phyloP scores from a whole-genome alignment of 2,329 filamentous ascomycete species.

The Colletotrichum sojae region DNA sequence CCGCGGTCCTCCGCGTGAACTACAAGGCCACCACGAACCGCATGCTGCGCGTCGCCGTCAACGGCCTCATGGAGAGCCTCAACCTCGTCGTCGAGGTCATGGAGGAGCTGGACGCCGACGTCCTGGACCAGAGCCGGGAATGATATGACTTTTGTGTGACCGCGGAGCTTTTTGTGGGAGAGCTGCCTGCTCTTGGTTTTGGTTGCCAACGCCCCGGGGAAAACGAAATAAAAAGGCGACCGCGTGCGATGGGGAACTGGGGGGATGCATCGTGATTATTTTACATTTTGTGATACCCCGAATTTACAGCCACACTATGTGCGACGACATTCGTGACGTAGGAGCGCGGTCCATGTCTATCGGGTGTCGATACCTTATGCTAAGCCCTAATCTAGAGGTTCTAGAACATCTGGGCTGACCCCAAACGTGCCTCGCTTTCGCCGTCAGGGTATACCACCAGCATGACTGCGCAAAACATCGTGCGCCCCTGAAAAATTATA shows the following conservation, averaged over 20 bases:
- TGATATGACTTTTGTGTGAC: conserved; percentile 5
- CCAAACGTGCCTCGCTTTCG: conserved; percentile 14
- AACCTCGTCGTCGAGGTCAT: conserved; percentile 89
- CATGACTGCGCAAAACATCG: neutral
- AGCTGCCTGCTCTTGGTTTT: neutral
- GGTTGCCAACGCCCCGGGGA: neutral
- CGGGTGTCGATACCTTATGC: neutral
- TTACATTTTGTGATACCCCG: conserved; percentile 38
- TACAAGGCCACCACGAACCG: conserved; percentile 94
- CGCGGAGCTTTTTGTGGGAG: neutral
- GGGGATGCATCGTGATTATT: conserved; percentile 31
- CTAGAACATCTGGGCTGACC: conserved; percentile 14
- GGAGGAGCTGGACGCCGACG: conserved; percentile 90
- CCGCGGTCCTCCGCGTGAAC: conserved; percentile 75
- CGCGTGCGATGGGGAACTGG: conserved; percentile 20
- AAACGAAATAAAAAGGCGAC: neutral
- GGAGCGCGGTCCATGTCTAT: conserved; percentile 6
- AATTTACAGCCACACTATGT: conserved; percentile 31
- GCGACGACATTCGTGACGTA: conserved; percentile 27
- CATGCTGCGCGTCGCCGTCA: conserved; percentile 96
- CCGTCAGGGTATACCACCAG: conserved; percentile 5
- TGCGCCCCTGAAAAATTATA: conserved; percentile 8
- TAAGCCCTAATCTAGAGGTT: conserved; percentile 10
- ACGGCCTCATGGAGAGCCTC: conserved; percentile 94
- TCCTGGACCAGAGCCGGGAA: conserved; percentile 62